Percentiles rank a stretch among this genome's conserved stretches.
phyloP scores from a whole-genome alignment of 371 early-diverging fungal species.

The Mortierella polycephala region DNA sequence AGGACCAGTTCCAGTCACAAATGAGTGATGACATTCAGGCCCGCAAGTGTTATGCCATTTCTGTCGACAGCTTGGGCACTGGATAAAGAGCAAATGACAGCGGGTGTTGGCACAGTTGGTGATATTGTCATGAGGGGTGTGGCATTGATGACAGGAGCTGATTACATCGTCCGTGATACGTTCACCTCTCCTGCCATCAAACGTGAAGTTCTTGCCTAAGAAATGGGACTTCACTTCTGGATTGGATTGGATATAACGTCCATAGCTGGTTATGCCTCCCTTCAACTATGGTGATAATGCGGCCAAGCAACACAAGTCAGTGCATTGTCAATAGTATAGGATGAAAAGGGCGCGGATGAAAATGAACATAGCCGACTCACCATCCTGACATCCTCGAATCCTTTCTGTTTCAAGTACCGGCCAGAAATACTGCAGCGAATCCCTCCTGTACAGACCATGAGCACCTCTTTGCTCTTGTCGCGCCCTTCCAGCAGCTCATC shows the following conservation, averaged over 20 bases:
- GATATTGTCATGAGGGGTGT: conserved; percentile 68
- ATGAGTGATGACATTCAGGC: conserved; percentile 61
- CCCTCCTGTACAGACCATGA: conserved; percentile 86
- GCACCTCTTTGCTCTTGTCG: conserved; percentile 61
- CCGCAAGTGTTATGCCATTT: conserved; percentile 74
- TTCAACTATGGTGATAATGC: conserved; percentile 58
- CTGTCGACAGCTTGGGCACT: conserved; percentile 68
- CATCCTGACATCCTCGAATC: conserved; percentile 75
- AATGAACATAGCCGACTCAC: conserved; percentile 27
- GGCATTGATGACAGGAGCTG: conserved; percentile 75
- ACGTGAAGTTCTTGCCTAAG: conserved; percentile 82
- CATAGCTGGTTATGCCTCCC: conserved; percentile 85
- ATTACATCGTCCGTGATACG: conserved; percentile 73
- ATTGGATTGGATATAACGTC: conserved; percentile 62
- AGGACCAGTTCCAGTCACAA: conserved; percentile 40
- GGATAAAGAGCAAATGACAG: conserved; percentile 79
- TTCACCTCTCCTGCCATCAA: conserved; percentile 81
- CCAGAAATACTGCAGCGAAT: conserved; percentile 84
- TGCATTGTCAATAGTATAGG: not conserved
- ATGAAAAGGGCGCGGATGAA: not conserved
- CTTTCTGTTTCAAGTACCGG: conserved; percentile 72
- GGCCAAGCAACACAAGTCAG: not conserved
- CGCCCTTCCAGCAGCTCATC: conserved; percentile 37
- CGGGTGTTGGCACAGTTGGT: conserved; percentile 75
- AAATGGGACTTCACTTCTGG: conserved; percentile 63